Percentiles rank a stretch among this genome's conserved stretches.
phyloP scores from a whole-genome alignment of 1,284 basidiomycete species.

The Leccinum subrobustum region DNA sequence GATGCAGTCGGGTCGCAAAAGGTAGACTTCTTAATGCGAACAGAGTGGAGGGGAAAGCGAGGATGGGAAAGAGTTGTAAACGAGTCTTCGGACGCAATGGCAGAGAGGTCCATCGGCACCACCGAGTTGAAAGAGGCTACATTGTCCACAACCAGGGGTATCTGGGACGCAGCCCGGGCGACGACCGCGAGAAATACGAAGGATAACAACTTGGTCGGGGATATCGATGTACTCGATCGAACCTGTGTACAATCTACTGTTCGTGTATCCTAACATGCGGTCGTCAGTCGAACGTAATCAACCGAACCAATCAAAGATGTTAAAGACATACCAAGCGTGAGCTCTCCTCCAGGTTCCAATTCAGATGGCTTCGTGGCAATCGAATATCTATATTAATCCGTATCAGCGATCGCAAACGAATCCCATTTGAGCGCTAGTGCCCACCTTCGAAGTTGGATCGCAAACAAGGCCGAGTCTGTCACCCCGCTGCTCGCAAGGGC shows the following conservation, averaged over 20 bases:
- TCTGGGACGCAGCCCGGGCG: constrained; percentile 10
- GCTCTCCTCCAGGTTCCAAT: constrained; percentile 33
- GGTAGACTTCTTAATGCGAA: constrained; percentile 56
- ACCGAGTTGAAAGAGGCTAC: not conserved
- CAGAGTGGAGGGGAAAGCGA: constrained; percentile 47
- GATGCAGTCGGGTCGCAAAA: constrained; percentile 66
- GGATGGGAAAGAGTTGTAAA: constrained; percentile 49
- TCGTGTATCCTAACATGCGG: constrained; percentile 36
- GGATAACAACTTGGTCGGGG: constrained; percentile 14
- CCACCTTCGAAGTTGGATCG: constrained; percentile 38
- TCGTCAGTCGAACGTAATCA: constrained; percentile 9
- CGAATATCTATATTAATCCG: constrained; percentile 20
- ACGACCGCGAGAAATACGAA: constrained; percentile 9
- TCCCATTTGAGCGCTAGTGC: not conserved
- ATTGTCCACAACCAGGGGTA: constrained; percentile 3
- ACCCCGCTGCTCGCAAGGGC: constrained; percentile 38
- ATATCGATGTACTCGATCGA: constrained; percentile 38
- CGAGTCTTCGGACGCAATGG: constrained; percentile 35
- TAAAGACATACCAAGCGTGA: constrained; percentile 26
- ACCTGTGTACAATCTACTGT: constrained; percentile 39
- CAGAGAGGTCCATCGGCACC: constrained; percentile 17
- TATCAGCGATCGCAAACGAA: not conserved
- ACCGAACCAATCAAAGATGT: not conserved
- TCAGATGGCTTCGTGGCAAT: constrained; percentile 21
- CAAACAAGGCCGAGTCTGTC: constrained; percentile 38